phyloP scores from a whole-genome alignment of 1,284 basidiomycete species.

The Hortiboletus rubellus region DNA sequence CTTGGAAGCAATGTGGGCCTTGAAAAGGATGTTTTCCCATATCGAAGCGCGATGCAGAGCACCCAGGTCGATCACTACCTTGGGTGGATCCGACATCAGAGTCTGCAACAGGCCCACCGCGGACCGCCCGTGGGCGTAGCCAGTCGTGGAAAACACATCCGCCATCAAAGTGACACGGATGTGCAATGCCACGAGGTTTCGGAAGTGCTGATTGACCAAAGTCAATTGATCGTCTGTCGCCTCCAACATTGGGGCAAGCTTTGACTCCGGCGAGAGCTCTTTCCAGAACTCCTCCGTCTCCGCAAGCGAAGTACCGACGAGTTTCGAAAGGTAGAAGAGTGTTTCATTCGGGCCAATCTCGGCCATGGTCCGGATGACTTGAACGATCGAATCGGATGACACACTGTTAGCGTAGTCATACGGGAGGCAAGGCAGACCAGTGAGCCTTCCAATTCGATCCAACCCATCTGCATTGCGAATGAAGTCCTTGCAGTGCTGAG shows the following conservation, averaged over 20 bases:
- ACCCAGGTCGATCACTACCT: constrained; percentile 77
- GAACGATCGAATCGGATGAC: constrained; percentile 82
- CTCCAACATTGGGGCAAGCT: constrained; percentile 61
- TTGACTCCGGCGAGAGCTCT: constrained; percentile 51
- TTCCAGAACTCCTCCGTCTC: constrained; percentile 77
- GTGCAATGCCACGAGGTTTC: constrained; percentile 76
- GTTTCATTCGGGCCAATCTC: constrained; percentile 84
- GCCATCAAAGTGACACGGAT: constrained; percentile 82
- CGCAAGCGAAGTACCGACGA: constrained; percentile 71
- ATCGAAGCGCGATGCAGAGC: constrained; percentile 80
- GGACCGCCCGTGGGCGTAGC: constrained; percentile 80
- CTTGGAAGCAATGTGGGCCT: constrained; percentile 54
- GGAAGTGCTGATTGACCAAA: constrained; percentile 68
- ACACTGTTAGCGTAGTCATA: constrained; percentile 86
- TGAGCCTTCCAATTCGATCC: constrained; percentile 73
- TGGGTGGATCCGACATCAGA: constrained; percentile 65
- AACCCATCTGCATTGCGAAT: constrained; percentile 77
- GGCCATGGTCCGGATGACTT: constrained; percentile 85
- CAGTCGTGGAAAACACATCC: constrained; percentile 86
- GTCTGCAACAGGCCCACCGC: constrained; percentile 77
- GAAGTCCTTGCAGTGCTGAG: constrained; percentile 89
- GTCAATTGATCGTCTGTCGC: constrained; percentile 46
- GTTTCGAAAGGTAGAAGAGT: constrained; percentile 67
- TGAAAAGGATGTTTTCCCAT: constrained; percentile 86
- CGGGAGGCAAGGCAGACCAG: constrained; percentile 84